Evolutionary conservation across 805 yeast genomes (phyloP).

Genomic region (Allodekkera sacchari): DNA sequence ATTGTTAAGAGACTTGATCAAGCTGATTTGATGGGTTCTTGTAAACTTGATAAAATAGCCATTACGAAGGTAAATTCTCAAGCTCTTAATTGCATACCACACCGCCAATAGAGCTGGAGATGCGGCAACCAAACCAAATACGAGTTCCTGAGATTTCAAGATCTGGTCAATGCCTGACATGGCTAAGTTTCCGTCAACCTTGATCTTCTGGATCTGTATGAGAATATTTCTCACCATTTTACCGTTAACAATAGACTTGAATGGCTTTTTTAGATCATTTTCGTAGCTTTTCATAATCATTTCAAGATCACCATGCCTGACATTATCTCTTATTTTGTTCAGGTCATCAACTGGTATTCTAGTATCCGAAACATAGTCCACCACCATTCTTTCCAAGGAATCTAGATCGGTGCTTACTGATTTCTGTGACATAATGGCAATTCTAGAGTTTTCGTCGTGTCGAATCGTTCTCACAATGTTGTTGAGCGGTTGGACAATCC

Average conservation of each 20-base stretch:
- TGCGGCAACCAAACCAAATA: constrained; percentile 87
- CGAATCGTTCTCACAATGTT: constrained; percentile 74
- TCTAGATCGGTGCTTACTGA: constrained; percentile 71
- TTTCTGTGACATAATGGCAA: constrained; percentile 72
- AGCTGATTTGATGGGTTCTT: constrained; percentile 27
- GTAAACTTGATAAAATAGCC: constrained; percentile 29
- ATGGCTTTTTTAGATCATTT: constrained; percentile 59
- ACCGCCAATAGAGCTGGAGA: constrained; percentile 65
- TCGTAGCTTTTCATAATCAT: constrained; percentile 78
- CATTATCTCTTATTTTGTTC: constrained; percentile 33
- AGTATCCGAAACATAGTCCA: constrained; percentile 30
- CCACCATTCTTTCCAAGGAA: constrained; percentile 81
- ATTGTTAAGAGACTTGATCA: constrained; percentile 42
- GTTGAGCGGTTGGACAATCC: constrained; percentile 72
- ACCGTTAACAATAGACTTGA: constrained; percentile 57
- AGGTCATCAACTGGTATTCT: constrained; percentile 4
- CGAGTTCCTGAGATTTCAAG: constrained; percentile 83
- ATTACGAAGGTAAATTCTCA: constrained; percentile 23
- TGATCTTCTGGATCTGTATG: constrained; percentile 92
- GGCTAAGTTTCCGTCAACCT: constrained; percentile 90
- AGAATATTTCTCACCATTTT: constrained; percentile 66
- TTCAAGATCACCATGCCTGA: constrained; percentile 70
- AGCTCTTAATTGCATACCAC: constrained; percentile 32
- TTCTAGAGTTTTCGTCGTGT: constrained; percentile 66
- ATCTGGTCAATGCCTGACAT: constrained; percentile 85